Percentiles rank a stretch among this genome's conserved stretches.
phyloP scores from a whole-genome alignment of 768 basidiomycete species.

The Lactifluus subvellereus region DNA sequence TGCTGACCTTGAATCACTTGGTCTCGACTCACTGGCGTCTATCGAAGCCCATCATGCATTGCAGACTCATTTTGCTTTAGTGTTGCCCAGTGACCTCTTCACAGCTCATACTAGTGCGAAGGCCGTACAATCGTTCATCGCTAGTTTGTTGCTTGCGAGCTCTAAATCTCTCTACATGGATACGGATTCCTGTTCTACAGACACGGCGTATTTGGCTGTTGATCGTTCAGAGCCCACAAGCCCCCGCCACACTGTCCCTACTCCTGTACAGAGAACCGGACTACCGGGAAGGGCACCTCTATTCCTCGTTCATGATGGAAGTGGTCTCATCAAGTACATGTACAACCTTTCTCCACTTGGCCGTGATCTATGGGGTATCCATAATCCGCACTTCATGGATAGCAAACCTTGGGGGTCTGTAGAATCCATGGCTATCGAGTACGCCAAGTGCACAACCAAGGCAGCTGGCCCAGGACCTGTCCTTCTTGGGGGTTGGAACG shows the following conservation, averaged over 20 bases:
- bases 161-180: not conserved
- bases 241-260: constrained; percentile 30
- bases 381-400: constrained; percentile 46
- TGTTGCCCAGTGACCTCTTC: constrained; percentile 44
- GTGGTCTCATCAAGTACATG: constrained; percentile 52
- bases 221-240: not conserved
- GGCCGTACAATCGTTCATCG: constrained; percentile 34
- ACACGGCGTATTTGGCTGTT: no score
- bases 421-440: constrained; percentile 47
- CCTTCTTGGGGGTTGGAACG: constrained; percentile 51
- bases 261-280: constrained; percentile 36
- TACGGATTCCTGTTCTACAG: not conserved
- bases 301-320: constrained; percentile 70
- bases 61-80: constrained; percentile 36
- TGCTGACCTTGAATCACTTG: constrained; percentile 43
- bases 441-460: constrained; percentile 39
- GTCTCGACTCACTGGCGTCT: constrained; percentile 59
- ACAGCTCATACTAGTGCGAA: constrained; percentile 36
- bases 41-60: constrained; percentile 54
- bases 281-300: constrained; percentile 36
- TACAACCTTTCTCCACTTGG: constrained; percentile 41
- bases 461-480: constrained; percentile 36
- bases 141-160: constrained; percentile 1
- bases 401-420: constrained; percentile 45
- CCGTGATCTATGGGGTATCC: constrained; percentile 55